These are phyloP conservation scores for Aechmea fasciata DNA, from an alignment of 176 grass and related monocot genomes.

Conservation along the genomic window DNA sequence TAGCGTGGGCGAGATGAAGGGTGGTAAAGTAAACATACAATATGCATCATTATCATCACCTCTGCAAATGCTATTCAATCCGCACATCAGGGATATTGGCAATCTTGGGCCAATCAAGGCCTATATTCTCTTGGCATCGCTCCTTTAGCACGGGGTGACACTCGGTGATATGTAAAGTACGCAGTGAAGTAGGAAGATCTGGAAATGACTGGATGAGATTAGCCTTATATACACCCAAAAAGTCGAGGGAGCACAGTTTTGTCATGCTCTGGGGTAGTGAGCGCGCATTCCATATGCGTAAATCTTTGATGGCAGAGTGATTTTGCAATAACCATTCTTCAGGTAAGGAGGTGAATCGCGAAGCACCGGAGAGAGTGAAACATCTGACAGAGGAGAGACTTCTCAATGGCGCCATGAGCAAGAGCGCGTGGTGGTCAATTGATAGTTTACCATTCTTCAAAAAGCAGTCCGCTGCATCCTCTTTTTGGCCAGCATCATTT, in stretches of 20 bases:
- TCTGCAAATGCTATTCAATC: not conserved
- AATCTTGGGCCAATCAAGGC: not conserved
- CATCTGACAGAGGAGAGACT: not conserved
- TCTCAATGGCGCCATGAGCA: not conserved
- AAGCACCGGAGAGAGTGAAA: not conserved
- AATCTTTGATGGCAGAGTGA: not conserved
- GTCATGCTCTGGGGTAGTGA: not conserved
- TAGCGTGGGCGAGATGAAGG: too few relatives aligned
- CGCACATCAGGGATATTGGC: not conserved
- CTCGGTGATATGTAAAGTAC: not conserved
- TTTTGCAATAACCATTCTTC: not conserved
- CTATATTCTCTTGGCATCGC: not conserved
- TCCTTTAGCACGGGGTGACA: not conserved
- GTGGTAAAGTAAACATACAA: too few relatives aligned
- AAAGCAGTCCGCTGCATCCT: not conserved
- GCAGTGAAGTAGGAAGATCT: not conserved
- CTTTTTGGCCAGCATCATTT: not conserved
- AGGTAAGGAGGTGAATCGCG: not conserved
- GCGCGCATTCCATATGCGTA: not conserved
- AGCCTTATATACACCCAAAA: not conserved
- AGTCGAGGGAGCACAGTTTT: conserved; percentile 1
- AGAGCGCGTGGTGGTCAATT: not conserved
- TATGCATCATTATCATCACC: too few relatives aligned
- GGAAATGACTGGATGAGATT: not conserved
- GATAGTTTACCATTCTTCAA: not conserved